Evolutionary conservation across 345 rosid genomes (phyloP).

Genomic region (Gossypium herbaceum): DNA sequence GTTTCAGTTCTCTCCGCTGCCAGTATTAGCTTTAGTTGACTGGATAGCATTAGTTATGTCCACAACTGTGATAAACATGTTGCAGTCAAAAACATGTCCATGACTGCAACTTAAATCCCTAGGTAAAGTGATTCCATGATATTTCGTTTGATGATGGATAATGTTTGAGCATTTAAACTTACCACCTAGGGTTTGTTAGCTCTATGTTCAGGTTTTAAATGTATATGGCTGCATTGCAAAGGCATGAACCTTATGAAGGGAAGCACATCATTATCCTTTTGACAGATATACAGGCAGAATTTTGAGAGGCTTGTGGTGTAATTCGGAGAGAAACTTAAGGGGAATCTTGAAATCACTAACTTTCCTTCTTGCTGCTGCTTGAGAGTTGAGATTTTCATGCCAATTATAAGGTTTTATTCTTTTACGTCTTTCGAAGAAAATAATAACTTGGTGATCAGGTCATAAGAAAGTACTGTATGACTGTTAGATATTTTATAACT

Average conservation of each 20-base stretch:
- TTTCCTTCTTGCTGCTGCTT: neutral
- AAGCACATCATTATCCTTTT: neutral
- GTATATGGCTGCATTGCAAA: neutral
- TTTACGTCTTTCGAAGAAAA: neutral
- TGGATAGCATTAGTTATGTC: neutral
- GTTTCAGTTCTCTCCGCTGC: neutral
- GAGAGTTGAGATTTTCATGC: neutral
- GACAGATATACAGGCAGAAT: neutral
- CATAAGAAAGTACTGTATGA: neutral
- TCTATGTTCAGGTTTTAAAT: neutral
- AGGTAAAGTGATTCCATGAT: neutral
- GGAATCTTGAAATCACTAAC: neutral
- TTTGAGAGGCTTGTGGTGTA: neutral
- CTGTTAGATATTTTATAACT: neutral
- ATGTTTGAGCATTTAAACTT: neutral
- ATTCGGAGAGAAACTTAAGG: neutral
- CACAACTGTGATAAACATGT: neutral
- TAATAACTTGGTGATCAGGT: neutral
- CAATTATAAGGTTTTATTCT: neutral
- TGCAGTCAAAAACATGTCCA: neutral
- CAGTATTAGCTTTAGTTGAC: neutral
- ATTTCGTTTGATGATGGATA: neutral
- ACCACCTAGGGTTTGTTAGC: neutral
- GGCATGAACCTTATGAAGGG: neutral
- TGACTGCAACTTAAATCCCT: neutral